Evolutionary conservation across 78 protist species (phyloP).

Genomic region (Dictyostelium citrinum): DNA sequence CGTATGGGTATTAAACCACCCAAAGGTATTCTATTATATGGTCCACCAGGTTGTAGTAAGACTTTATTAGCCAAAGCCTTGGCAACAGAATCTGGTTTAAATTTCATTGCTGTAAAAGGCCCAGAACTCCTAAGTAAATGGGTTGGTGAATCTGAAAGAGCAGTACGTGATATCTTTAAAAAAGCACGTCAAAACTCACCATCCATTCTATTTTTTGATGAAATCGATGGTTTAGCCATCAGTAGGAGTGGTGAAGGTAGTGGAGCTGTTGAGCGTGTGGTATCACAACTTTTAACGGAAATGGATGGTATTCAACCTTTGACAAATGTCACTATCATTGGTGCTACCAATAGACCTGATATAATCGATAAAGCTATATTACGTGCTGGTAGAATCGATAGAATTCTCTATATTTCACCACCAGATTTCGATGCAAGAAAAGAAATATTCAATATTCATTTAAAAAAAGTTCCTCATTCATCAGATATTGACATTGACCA

Average conservation of each 20-base stretch:
- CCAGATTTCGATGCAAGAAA: conserved; percentile 85
- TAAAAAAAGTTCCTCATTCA: conserved; percentile 73
- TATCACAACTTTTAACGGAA: conserved; percentile 94
- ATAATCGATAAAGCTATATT: conserved; percentile 94
- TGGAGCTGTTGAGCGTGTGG: conserved; percentile 91
- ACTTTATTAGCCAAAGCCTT: conserved; percentile 97
- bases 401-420: conserved; percentile 86
- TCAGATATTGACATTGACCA: conserved; percentile 57
- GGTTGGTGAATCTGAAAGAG: conserved; percentile 95
- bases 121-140: conserved; percentile 94
- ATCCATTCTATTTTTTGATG: conserved; percentile 90
- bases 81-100: conserved; percentile 93
- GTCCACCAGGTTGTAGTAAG: conserved; percentile 98
- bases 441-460: conserved; percentile 73
- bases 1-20: conserved; percentile 96
- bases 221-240: conserved; percentile 93
- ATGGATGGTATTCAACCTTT: conserved; percentile 95
- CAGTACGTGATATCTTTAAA: conserved; percentile 89
- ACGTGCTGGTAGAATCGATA: conserved; percentile 96
- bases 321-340: conserved; percentile 88
- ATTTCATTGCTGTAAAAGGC: conserved; percentile 96
- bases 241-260: conserved; percentile 83
- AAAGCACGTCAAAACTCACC: conserved; percentile 92
- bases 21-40: conserved; percentile 93
- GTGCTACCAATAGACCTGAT: conserved; percentile 98